These are phyloP conservation scores for Metarhizium brunneum DNA, from an alignment of 2,329 filamentous ascomycete genomes.

Conservation along the genomic window DNA sequence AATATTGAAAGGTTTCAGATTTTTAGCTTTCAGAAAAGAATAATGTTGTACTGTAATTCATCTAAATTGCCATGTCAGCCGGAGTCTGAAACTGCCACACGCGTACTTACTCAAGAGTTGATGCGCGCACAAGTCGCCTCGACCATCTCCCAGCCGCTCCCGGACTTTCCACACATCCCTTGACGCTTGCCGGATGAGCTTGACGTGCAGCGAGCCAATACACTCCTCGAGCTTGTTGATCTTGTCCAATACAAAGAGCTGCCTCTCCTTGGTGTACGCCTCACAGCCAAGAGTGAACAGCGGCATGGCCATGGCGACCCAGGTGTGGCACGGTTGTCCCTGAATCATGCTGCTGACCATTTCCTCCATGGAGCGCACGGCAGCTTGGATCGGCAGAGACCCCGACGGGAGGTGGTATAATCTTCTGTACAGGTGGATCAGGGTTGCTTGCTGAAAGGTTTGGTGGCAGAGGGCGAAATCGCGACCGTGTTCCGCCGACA, in stretches of 20 bases:
- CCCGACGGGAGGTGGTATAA: conserved; percentile 12
- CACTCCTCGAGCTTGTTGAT: conserved; percentile 16
- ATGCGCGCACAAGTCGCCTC: conserved; percentile 10
- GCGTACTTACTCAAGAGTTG: not conserved
- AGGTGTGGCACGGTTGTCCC: conserved; percentile 19
- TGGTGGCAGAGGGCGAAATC: conserved; percentile 18
- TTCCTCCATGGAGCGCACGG: conserved; percentile 9
- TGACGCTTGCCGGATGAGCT: conserved; percentile 14
- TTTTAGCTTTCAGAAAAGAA: conserved; percentile 12
- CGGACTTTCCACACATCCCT: conserved; percentile 18
- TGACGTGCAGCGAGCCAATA: conserved; percentile 17
- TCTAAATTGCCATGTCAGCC: conserved; percentile 6
- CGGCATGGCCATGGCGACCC: conserved; percentile 22
- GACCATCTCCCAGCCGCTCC: conserved; percentile 8
- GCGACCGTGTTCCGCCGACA: conserved; percentile 14
- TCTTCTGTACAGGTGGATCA: conserved; percentile 16
- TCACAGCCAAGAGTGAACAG: conserved; percentile 19
- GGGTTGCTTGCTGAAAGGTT: conserved; percentile 17
- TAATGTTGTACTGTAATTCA: conserved; percentile 17
- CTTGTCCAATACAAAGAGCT: conserved; percentile 15
- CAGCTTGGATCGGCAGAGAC: conserved; percentile 10
- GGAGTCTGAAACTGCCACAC: too few species aligned
- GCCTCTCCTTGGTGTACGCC: conserved; percentile 12
- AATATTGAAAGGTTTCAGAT: not conserved
- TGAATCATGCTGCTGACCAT: conserved; percentile 19